These are phyloP conservation scores for Bolboschoenus planiculmis DNA, from an alignment of 176 grass and related monocot species.

Conservation along the genomic window DNA sequence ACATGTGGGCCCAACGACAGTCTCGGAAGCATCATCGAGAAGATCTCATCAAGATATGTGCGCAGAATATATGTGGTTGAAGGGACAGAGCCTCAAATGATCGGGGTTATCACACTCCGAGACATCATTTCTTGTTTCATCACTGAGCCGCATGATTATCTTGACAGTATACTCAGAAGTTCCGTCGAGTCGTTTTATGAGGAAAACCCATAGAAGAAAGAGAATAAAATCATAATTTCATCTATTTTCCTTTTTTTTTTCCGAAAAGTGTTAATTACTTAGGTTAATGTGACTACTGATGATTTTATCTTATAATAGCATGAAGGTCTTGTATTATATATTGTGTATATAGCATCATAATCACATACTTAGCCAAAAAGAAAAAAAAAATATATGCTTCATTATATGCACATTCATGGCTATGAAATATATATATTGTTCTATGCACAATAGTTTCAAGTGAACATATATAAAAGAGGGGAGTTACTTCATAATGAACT, in stretches of 20 bases:
- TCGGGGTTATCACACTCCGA: constrained; percentile 71
- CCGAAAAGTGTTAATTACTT: background rate
- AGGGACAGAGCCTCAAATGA: constrained; percentile 29
- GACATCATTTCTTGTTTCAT: constrained; percentile 96
- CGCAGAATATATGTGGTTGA: constrained; percentile 81
- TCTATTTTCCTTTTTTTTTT: background rate
- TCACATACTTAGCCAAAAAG: background rate
- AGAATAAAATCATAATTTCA: background rate
- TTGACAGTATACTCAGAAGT: constrained; percentile 36
- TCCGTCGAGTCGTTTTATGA: constrained; percentile 21
- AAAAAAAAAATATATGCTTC: too few species aligned
- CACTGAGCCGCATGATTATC: constrained; percentile 55
- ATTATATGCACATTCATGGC: too few species aligned
- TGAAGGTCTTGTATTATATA: background rate
- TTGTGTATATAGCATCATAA: background rate
- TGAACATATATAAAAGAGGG: too few species aligned
- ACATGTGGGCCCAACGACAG: constrained; percentile 46
- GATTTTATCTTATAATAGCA: background rate
- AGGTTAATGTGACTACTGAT: background rate
- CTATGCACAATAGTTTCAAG: too few species aligned
- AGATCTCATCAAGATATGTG: constrained; percentile 65
- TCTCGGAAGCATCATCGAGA: constrained; percentile 75
- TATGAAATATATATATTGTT: too few species aligned
- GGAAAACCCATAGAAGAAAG: background rate
- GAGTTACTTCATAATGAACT: too few species aligned